These are phyloP conservation scores for Termitomyces titanicus DNA, from an alignment of 768 basidiomycete genomes.

Conservation along the genomic window DNA sequence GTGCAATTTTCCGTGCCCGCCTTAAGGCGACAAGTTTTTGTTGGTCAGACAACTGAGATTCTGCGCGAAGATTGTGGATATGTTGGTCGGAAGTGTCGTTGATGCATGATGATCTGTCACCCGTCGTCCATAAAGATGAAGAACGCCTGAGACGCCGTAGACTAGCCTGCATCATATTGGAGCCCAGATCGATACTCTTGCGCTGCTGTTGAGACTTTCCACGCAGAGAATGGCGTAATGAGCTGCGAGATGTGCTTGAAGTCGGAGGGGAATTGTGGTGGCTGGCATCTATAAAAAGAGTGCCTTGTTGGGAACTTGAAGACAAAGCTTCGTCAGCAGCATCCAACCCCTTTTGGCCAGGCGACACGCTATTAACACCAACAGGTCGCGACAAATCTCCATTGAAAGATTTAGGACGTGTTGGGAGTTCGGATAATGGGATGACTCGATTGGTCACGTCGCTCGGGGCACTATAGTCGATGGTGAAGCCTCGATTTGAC, in stretches of 20 bases:
- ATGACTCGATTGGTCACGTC: neutral
- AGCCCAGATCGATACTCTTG: constrained; percentile 10
- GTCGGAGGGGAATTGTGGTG: neutral
- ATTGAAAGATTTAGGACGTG: constrained; percentile 7
- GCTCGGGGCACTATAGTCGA: neutral
- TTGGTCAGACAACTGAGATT: constrained; percentile 11
- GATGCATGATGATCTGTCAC: neutral
- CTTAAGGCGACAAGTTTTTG: constrained; percentile 39
- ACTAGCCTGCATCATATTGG: constrained; percentile 9
- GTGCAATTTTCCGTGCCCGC: constrained; percentile 47
- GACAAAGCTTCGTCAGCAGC: constrained; percentile 3
- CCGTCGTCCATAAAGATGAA: constrained; percentile 7
- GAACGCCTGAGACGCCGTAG: constrained; percentile 14
- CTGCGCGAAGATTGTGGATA: constrained; percentile 7
- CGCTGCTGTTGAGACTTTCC: constrained; percentile 2
- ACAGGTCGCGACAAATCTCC: neutral
- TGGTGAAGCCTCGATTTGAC: neutral
- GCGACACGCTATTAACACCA: neutral
- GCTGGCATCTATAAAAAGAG: constrained; percentile 4
- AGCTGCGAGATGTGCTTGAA: neutral
- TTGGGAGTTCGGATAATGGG: neutral
- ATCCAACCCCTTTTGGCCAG: neutral
- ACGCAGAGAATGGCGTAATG: neutral
- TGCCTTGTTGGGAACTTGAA: neutral
- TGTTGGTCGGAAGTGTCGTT: constrained; percentile 1